Percentiles rank a stretch among this genome's conserved stretches.
These are phyloP conservation scores for Glebionis coronaria DNA, from an alignment of 129 eudicot species.

Conservation along the genomic window DNA sequence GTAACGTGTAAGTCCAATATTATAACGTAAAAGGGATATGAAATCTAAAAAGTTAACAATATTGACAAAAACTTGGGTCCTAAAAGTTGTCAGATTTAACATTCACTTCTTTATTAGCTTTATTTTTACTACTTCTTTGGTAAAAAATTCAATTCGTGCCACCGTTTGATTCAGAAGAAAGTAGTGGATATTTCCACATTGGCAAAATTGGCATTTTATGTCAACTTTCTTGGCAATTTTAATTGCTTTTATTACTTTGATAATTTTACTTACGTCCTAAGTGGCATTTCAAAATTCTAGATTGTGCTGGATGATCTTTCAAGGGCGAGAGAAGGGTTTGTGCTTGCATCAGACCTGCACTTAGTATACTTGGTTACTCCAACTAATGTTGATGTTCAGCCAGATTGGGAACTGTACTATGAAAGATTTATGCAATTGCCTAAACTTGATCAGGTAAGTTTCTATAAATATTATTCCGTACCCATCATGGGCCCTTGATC, in stretches of 20 bases:
- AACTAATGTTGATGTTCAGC: conserved; percentile 90
- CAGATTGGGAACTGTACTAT: conserved; percentile 95
- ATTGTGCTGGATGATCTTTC: conserved; percentile 95
- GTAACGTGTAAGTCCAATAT: too few relatives aligned
- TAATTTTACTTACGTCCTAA: background rate
- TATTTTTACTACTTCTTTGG: too few relatives aligned
- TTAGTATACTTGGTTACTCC: conserved; percentile 92
- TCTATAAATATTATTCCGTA: background rate
- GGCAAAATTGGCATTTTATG: too few relatives aligned
- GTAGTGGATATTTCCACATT: too few relatives aligned
- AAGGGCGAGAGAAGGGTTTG: conserved; percentile 98
- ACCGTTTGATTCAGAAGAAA: too few relatives aligned
- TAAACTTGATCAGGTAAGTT: conserved; percentile 74
- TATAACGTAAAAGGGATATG: too few relatives aligned
- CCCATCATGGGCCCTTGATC: background rate
- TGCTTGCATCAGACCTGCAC: conserved; percentile 95
- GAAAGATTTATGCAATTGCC: conserved; percentile 90
- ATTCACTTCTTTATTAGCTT: too few relatives aligned
- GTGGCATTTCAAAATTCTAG: conserved; percentile 31
- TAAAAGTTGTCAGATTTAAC: too few relatives aligned
- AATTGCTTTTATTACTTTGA: background rate
- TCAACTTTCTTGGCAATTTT: too few relatives aligned
- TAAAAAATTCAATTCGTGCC: too few relatives aligned
- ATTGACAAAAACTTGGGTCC: too few relatives aligned
- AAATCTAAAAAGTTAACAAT: too few relatives aligned